phyloP scores from a whole-genome alignment of 257 asterid genomes.

The Haberlea rhodopensis region DNA sequence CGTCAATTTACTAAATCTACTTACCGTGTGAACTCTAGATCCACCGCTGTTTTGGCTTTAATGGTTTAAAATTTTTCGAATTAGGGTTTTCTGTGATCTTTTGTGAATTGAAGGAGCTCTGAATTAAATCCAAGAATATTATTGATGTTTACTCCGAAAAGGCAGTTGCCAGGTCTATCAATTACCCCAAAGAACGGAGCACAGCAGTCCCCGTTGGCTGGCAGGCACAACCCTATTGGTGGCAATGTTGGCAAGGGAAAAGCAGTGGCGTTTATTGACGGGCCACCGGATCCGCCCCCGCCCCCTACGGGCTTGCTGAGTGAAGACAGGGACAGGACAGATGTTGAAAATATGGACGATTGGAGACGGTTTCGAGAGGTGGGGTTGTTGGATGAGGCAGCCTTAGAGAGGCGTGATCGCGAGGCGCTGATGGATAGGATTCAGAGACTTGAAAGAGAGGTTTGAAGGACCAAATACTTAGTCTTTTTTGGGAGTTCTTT shows the following conservation, averaged over 20 bases:
- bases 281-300: conserved; percentile 59
- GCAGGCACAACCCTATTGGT: conserved; percentile 31
- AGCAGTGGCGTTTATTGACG: conserved; percentile 54
- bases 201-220: conserved; percentile 17
- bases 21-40: background rate
- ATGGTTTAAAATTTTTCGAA: background rate
- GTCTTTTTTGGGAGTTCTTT: background rate
- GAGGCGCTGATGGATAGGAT: conserved; percentile 57
- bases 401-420: conserved; percentile 68
- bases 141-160: conserved; percentile 64
- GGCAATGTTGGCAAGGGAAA: conserved; percentile 47
- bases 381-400: conserved; percentile 74
- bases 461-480: conserved; percentile 22
- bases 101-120: too few species aligned
- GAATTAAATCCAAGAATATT: conserved; percentile 5
- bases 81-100: background rate
- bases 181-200: conserved; percentile 41
- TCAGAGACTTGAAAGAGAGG: conserved; percentile 74
- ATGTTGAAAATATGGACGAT: conserved; percentile 67
- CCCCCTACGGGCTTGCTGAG: conserved; percentile 56
- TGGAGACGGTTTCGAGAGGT: conserved; percentile 81
- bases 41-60: background rate
- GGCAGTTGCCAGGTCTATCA: conserved; percentile 51
- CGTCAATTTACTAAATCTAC: background rate
- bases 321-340: conserved; percentile 41